phyloP scores from a whole-genome alignment of 2,329 filamentous ascomycete species.

The Knufia petricola region DNA sequence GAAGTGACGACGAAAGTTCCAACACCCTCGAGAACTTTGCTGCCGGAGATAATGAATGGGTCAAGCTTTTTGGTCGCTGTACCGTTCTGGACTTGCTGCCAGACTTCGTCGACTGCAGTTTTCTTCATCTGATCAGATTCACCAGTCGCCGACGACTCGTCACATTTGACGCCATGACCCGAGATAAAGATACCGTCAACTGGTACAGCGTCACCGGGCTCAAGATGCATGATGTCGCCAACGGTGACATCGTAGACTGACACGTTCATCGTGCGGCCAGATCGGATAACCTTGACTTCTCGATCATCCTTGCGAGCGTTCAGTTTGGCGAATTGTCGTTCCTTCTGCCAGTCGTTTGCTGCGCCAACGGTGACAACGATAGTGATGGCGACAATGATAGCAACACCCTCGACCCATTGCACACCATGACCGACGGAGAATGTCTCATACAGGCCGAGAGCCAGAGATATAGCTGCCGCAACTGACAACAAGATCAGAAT shows the following conservation, averaged over 20 bases:
- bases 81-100: conserved; percentile 45
- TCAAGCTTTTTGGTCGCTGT: conserved; percentile 49
- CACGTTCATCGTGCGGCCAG: conserved; percentile 54
- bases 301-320: conserved; percentile 55
- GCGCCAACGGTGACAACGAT: conserved; percentile 56
- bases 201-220: conserved; percentile 60
- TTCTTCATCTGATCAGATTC: conserved; percentile 66
- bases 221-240: conserved; percentile 59
- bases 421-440: conserved; percentile 42
- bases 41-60: conserved; percentile 71
- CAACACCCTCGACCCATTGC: conserved; percentile 60
- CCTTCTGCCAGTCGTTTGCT: conserved; percentile 59
- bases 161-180: conserved; percentile 58
- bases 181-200: conserved; percentile 61
- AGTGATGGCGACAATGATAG: conserved; percentile 55
- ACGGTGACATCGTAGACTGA: conserved; percentile 59
- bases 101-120: conserved; percentile 50
- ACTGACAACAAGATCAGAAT: conserved; percentile 61
- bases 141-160: conserved; percentile 64
- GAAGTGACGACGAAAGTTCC: conserved; percentile 66
- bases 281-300: conserved; percentile 57
- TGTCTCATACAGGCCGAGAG: conserved; percentile 60
- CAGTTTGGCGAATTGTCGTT: conserved; percentile 54
- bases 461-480: conserved; percentile 59
- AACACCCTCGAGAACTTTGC: conserved; percentile 66